Conservation (phyloP, 2,329 filamentous ascomycete genomes). For the Xylaria sp. region DNA sequence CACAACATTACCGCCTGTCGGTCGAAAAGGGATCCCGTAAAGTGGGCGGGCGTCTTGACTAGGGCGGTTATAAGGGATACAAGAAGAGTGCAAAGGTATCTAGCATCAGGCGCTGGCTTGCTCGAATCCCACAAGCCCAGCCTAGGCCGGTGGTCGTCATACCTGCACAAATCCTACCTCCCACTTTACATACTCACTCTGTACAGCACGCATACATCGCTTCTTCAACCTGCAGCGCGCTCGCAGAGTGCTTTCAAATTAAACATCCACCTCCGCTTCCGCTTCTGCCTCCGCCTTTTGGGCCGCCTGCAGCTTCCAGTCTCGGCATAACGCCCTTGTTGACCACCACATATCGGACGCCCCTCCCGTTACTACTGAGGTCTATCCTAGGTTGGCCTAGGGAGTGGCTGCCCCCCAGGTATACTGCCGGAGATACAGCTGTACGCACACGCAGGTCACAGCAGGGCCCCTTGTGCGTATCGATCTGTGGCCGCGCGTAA, state of each 20-base stretch:
- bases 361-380: neutral
- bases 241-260: neutral
- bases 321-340: constrained; percentile 9
- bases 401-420: neutral
- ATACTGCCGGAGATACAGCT: neutral
- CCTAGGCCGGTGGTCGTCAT: constrained; percentile 4
- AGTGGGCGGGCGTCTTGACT: neutral
- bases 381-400: neutral
- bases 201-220: neutral
- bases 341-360: neutral
- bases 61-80: neutral
- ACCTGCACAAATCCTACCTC: constrained; percentile 3
- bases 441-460: constrained; percentile 4
- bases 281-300: constrained; percentile 10
- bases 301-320: constrained; percentile 9
- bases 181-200: neutral
- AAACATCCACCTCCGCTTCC: neutral
- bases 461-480: constrained; percentile 14
- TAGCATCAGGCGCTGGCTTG: neutral
- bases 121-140: constrained; percentile 1
- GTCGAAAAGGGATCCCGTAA: neutral
- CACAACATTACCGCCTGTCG: neutral
- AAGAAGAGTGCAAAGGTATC: constrained; percentile 3
- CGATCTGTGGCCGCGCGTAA: neutral
- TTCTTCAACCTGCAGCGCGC: constrained; percentile 3